Conservation (phyloP, 176 grass and related monocot genomes). For the Melocanna baccifera region DNA sequence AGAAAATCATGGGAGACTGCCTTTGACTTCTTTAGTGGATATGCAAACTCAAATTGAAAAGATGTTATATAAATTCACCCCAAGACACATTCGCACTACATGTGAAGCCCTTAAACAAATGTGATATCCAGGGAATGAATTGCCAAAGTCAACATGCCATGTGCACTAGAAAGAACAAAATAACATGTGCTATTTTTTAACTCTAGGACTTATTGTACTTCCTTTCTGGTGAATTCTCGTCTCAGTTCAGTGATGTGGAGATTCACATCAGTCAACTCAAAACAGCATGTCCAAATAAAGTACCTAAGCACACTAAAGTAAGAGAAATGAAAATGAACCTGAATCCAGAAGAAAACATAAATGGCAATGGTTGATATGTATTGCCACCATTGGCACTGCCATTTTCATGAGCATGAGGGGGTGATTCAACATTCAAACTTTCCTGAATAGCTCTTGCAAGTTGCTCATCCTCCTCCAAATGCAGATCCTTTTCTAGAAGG, state of each 20-base stretch:
- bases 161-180: background rate
- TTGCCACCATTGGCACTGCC: constrained; percentile 38
- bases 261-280: constrained; percentile 15
- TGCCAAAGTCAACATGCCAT: background rate
- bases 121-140: background rate
- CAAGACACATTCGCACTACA: background rate
- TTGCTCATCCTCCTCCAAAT: constrained; percentile 91
- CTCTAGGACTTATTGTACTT: background rate
- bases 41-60: constrained; percentile 19
- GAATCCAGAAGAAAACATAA: constrained; percentile 77
- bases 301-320: background rate
- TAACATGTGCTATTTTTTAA: background rate
- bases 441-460: constrained; percentile 97
- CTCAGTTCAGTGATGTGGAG: background rate
- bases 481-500: constrained; percentile 57
- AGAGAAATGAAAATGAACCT: constrained; percentile 45
- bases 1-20: background rate
- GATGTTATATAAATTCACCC: background rate
- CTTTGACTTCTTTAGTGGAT: background rate
- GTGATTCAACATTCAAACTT: constrained; percentile 80
- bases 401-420: constrained; percentile 52
- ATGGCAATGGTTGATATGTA: constrained; percentile 57
- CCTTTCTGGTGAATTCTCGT: background rate
- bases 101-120: background rate
- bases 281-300: constrained; percentile 15